A percentile compares a stretch with the other conserved stretches of the same genome.
Evolutionary conservation across 164 flowering plant species (phyloP).

Genomic region (Tetracentron sinense): DNA sequence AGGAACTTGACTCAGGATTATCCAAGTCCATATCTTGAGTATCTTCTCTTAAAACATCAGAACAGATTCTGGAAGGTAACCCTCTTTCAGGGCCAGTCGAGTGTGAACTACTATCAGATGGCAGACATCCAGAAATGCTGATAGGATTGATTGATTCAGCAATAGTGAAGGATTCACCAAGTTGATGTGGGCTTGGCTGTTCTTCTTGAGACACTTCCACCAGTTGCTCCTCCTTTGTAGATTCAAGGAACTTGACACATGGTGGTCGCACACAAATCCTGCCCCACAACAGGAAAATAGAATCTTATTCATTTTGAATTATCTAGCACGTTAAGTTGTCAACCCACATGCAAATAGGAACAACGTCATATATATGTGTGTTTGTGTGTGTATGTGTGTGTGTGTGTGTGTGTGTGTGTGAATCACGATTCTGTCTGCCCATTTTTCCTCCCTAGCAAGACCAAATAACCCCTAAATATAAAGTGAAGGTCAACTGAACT

Average conservation of each 20-base stretch:
- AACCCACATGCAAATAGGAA: not conserved
- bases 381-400: too few relatives aligned
- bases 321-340: not conserved
- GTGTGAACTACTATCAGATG: constrained; percentile 13
- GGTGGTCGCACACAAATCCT: constrained; percentile 42
- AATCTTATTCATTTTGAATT: not conserved
- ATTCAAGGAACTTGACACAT: constrained; percentile 26
- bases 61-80: not conserved
- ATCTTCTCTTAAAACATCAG: constrained; percentile 5
- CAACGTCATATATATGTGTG: too few relatives aligned
- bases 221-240: constrained; percentile 13
- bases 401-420: too few relatives aligned
- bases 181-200: constrained; percentile 8
- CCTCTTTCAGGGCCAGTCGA: constrained; percentile 1
- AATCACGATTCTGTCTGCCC: too few relatives aligned
- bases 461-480: too few relatives aligned
- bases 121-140: not conserved
- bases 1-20: constrained; percentile 9
- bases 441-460: too few relatives aligned
- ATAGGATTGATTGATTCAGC: constrained; percentile 3
- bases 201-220: constrained; percentile 17
- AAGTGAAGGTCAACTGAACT: too few relatives aligned
- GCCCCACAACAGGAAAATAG: constrained; percentile 2
- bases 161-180: constrained; percentile 16
- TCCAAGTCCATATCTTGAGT: constrained; percentile 5